Base-by-base conservation (phyloP, 345 rosid species). In the Rhodomyrtus tomentosa region DNA sequence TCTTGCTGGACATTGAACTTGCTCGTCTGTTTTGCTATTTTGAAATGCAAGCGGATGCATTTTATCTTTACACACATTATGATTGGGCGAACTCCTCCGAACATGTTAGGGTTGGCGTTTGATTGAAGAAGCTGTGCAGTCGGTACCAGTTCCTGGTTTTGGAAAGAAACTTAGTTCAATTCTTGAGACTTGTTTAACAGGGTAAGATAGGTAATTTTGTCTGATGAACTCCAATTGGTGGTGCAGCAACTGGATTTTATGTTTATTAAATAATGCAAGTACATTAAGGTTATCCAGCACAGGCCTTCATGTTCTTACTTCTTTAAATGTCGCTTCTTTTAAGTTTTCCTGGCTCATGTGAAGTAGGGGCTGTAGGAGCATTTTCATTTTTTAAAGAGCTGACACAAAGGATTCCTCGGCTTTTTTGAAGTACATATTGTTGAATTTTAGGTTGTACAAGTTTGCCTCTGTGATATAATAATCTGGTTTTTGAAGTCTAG, bases 101-200 rank as follows among this genome's bases (percentile, higher is more conserved):
- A 81, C 11, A 10, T 58, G 50, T 16, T 56, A 97, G 99, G 91
- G 88, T 55, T 95, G 99, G 99, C 87, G 89, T 85, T 84, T 88
- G 68, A 87, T 97, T 83, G 95, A 95, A 82, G 92, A 90, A 82
- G 92, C 91, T 86, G 95, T 90, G 24, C 92, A 95, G 87, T 92
- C 92, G 79, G 92, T 88, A 55, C 90, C 91, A 72, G 89, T 95
- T 88, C 55, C 90, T 55, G 89, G 87, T 83, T 97, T 95, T 91
- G 99, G 98, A 54, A 94, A 92, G 96, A 94, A 91, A 84, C 92
- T 95, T 27, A 93, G 89, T 86, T 84, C 94, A 54, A 89, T 92
- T 85, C 91, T 97, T 13, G 86, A 89, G 45, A 53, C 84, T 74
- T 88, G 90, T 87, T 82, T 95, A 81, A 88, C 91, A 51, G 93